Evolutionary conservation across 2,329 filamentous ascomycete species (phyloP), one percentile per base, ranked within the genome.

Genomic region (Fusarium camptoceras): DNA sequence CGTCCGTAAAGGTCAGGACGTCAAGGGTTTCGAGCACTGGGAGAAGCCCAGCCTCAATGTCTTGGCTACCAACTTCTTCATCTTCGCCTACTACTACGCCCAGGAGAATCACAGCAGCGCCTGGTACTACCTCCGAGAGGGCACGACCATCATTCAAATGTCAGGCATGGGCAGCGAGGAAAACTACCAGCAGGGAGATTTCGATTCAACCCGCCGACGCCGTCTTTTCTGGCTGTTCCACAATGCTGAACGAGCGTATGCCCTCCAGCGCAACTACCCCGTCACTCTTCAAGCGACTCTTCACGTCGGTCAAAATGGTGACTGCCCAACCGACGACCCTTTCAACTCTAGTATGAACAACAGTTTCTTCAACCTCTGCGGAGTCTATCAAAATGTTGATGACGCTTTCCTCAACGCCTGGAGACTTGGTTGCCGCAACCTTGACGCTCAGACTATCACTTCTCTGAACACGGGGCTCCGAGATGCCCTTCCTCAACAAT

Each of bases 51-150:
- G 83, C 11, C 78, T 87, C 62, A 88, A 88, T 72, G 86, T 83
- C 46, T 78, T 93, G 15, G 88, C 90, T 62, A 93, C 91, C n/a
- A 94, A 91, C 56, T 94, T 92, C 79, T 94, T 95, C 77, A 78
- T 95, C 27, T 94, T 93, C 73, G 91, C 88, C 39, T 91, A 90
- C 61, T 88, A 91, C 77, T 91, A 91, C 65, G 90, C 88, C 39
- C 81, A 93, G 48, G 91, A 94, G 67, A 84, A 90, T 77, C 91
- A 94, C 77, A 89, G 92, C 67, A 89, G 90, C 77, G 92, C 92
- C 2, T 95, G 92, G 92, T 94, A 90, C 76, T 89, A 93, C 76
- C 82, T 95, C 12, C 89, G 92, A 27, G 92, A 96, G 79, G 91
- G 91, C 8, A 91, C 89, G 3, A 94, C 92, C 8, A 83, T 95